A percentile compares a stretch with the other conserved stretches of the same genome.
These are phyloP conservation scores for Hypholoma fasciculare DNA, from an alignment of 768 basidiomycete species.

Conservation along the genomic window DNA sequence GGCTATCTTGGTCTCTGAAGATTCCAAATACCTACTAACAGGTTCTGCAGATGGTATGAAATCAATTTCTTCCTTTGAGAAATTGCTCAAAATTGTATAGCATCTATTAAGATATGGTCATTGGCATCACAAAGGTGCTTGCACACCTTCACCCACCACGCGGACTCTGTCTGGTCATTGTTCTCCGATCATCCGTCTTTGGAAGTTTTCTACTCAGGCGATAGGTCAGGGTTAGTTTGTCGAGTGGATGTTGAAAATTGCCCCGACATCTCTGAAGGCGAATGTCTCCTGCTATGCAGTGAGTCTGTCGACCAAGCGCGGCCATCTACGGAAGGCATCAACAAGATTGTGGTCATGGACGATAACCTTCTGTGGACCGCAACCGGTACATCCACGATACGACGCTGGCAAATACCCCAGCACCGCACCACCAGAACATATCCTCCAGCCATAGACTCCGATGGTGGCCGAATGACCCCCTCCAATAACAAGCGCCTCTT, in stretches of 20 bases:
- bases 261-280: constrained; percentile 81
- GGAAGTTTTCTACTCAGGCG: constrained; percentile 91
- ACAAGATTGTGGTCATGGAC: constrained; percentile 80
- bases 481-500: constrained; percentile 16
- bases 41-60: constrained; percentile 73
- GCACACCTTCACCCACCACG: constrained; percentile 95
- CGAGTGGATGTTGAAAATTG: constrained; percentile 89
- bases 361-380: constrained; percentile 91
- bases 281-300: constrained; percentile 83
- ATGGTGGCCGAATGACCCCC: constrained; percentile 23
- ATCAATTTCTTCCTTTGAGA: constrained; percentile 5
- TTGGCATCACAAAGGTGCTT: constrained; percentile 84
- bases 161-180: constrained; percentile 93
- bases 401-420: constrained; percentile 75
- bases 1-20: constrained; percentile 85
- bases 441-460: constrained; percentile 18
- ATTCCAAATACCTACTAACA: constrained; percentile 85
- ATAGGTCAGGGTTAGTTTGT: constrained; percentile 86
- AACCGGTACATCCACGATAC: constrained; percentile 77
- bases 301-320: constrained; percentile 45
- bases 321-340: constrained; percentile 56
- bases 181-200: constrained; percentile 86
- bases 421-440: constrained; percentile 38
- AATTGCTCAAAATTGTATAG: constrained; percentile 21
- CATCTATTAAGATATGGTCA: constrained; percentile 95